Evolutionary conservation across 768 basidiomycete species (phyloP).

Genomic region (Phallus indusiatus): DNA sequence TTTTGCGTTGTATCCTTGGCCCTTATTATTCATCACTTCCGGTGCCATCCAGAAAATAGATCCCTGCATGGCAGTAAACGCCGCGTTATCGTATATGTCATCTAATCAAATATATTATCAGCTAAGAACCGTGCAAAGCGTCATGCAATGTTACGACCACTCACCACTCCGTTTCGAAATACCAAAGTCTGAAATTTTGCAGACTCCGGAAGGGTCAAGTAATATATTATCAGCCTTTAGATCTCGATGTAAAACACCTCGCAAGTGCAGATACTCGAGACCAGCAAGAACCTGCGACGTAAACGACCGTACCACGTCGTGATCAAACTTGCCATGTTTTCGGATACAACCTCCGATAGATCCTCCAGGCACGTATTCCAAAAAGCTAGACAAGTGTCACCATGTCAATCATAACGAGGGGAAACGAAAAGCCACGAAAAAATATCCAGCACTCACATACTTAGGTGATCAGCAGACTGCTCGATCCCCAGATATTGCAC

Average conservation of each 20-base stretch:
- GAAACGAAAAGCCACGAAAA: neutral
- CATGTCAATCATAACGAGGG: neutral
- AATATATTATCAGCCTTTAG: constrained; percentile 98
- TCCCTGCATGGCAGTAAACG: constrained; percentile 91
- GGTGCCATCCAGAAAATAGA: constrained; percentile 99
- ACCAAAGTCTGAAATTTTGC: constrained; percentile 98
- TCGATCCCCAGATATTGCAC: constrained; percentile 96
- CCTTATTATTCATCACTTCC: constrained; percentile 80
- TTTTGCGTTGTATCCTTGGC: constrained; percentile 84
- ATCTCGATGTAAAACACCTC: constrained; percentile 90
- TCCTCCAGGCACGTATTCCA: constrained; percentile 98
- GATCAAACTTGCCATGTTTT: constrained; percentile 88
- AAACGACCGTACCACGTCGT: constrained; percentile 87
- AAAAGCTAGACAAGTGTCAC: constrained; percentile 50
- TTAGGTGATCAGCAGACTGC: constrained; percentile 77
- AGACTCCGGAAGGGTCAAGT: constrained; percentile 82
- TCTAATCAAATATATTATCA: constrained; percentile 32
- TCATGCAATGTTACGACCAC: constrained; percentile 6
- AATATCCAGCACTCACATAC: constrained; percentile 59
- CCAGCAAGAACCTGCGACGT: constrained; percentile 87
- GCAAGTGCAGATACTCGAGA: constrained; percentile 85
- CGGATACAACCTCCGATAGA: constrained; percentile 86
- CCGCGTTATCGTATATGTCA: constrained; percentile 72
- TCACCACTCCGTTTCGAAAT: constrained; percentile 82
- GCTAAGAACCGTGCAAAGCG: neutral